Evolutionary conservation across 106 monocot species (phyloP).

Genomic region (Acorus calamus): DNA sequence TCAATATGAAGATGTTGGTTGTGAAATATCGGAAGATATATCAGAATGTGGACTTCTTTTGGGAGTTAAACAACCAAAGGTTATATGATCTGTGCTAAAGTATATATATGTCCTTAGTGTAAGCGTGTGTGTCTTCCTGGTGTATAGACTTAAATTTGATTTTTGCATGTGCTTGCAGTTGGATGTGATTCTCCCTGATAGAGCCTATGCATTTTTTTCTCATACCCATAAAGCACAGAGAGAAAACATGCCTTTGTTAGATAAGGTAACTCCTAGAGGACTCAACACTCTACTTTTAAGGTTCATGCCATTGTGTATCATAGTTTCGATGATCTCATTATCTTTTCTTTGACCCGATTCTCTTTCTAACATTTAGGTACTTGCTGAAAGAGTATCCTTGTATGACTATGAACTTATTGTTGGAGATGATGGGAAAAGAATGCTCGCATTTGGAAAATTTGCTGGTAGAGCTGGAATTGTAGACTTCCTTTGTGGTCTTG

Average conservation of each 20-base stretch:
- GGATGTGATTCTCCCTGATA: conserved; percentile 74
- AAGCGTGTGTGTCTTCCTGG: no score
- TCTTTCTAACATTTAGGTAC: conserved; percentile 29
- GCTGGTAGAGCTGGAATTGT: conserved; percentile 96
- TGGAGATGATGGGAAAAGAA: conserved; percentile 71
- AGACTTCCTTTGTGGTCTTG: conserved; percentile 86
- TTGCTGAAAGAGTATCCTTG: conserved; percentile 56
- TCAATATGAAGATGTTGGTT: conserved; percentile 85
- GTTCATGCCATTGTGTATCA: not conserved
- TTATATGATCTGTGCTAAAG: not conserved
- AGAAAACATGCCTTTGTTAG: conserved; percentile 87
- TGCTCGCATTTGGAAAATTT: conserved; percentile 96
- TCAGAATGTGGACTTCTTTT: conserved; percentile 85
- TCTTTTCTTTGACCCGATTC: not conserved
- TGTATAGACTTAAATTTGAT: not conserved
- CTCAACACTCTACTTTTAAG: not conserved
- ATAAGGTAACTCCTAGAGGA: conserved; percentile 40
- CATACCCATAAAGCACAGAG: conserved; percentile 96
- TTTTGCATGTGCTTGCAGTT: conserved; percentile 28
- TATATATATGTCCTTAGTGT: no score
- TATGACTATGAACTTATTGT: conserved; percentile 96
- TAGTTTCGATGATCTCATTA: not conserved
- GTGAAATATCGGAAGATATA: conserved; percentile 86
- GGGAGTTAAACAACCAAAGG: conserved; percentile 96
- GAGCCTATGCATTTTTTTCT: conserved; percentile 96